phyloP scores from a whole-genome alignment of 805 yeast species.

The Pichia ethanolica region DNA sequence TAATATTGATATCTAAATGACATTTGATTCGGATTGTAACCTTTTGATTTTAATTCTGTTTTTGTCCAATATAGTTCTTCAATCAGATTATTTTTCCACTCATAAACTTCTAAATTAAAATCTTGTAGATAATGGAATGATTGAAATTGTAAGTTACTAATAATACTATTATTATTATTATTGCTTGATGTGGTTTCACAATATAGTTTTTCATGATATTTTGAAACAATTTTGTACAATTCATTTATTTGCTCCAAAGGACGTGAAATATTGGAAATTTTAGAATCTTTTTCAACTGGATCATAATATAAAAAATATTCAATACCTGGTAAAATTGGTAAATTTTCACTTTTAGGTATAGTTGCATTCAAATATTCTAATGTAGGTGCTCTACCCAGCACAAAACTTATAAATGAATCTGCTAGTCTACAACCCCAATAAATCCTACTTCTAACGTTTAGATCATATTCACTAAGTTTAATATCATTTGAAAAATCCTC shows the following conservation, averaged over 20 bases:
- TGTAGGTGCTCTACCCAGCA: conserved; percentile 51
- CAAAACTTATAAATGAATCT: conserved; percentile 52
- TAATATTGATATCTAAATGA: conserved; percentile 5
- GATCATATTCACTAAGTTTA: conserved; percentile 7
- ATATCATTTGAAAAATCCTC: conserved; percentile 18
- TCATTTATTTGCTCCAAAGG: background rate
- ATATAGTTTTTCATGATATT: background rate
- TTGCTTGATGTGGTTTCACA: background rate
- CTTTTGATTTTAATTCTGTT: background rate
- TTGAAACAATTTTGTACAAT: background rate
- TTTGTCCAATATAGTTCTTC: conserved; percentile 3
- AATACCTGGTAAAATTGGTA: conserved; percentile 3
- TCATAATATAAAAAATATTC: conserved; percentile 4
- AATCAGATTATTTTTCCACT: conserved; percentile 1
- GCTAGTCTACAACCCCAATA: conserved; percentile 62
- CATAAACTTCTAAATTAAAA: conserved; percentile 1
- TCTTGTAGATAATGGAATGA: background rate
- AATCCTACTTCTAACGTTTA: conserved; percentile 42
- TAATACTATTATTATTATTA: too few species aligned
- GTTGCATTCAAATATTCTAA: conserved; percentile 17
- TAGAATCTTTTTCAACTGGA: background rate
- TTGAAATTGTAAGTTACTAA: background rate
- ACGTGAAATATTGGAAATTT: conserved; percentile 1
- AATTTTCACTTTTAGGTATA: background rate
- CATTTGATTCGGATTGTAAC: conserved; percentile 5